Base-by-base conservation (phyloP, 345 rosid species). In the Camelina sativa region DNA sequence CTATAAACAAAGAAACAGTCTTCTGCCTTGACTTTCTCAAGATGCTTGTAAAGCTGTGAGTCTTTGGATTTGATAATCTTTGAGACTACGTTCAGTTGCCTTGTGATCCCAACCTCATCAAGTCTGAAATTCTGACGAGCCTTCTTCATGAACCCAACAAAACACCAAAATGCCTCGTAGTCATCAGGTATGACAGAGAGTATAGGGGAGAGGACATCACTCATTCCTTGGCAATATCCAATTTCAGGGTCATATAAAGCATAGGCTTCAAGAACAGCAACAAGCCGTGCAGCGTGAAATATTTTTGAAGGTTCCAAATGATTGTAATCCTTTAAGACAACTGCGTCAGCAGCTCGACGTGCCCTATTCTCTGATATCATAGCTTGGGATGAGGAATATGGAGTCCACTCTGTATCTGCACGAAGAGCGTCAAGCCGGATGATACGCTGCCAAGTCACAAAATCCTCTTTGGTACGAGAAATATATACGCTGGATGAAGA, bases 171-270 rank as follows among this genome's bases (percentile, higher is more conserved):
- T 35, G 98, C 99, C 65, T 88, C 96, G 22, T 96, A 85, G 80
- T 96, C 99, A 63, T 91, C 96, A 0, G 88, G 44, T 47, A 96
- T 83, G 51, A 87, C 91, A 2, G 94, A 52, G 62, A 92, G 82
- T 79, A 96, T 87, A 17, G 99, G 99, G 69, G 98, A 88, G 53
- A 96, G 98, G 41, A 96, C 84, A 76, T 92, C 98, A 37, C 98
- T 92, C 99, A 96, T 96, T 57, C 99, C 99, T 82, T 96, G 99
- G 82, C 99, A 96, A 69, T 96, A 96, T 32, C 99, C 99, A 57
- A 89, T 92, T 74, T 95, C 97, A 34, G 94, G 86, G 82, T 95
- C 98, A 58, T 90, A 83, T 23, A 92, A 76, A 2, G 97, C 90
- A 65, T 96, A 96, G 37, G 99, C 98, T 84, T 96, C 99, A 7